Conservation (phyloP, 805 yeast genomes). For the Wickerhamiella cacticola region DNA sequence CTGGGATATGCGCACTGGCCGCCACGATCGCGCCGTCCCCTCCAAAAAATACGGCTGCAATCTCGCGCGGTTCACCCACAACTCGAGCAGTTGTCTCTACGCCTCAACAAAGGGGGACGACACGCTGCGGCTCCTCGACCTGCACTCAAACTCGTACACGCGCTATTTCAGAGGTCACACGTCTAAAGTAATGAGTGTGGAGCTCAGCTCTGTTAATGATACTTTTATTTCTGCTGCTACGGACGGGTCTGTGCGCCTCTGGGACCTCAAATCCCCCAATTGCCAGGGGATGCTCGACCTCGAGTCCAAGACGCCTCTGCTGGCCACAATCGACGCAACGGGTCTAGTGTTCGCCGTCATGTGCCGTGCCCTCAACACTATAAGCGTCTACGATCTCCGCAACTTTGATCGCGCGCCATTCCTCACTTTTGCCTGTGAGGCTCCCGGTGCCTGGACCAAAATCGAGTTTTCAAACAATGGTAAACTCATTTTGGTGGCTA, state of each 20-base stretch:
- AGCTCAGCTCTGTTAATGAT: constrained; percentile 59
- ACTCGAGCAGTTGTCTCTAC: constrained; percentile 57
- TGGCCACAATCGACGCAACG: constrained; percentile 69
- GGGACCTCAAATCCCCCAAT: constrained; percentile 69
- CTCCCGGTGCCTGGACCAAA: constrained; percentile 39
- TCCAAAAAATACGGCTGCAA: constrained; percentile 91
- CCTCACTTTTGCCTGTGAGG: constrained; percentile 32
- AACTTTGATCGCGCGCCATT: constrained; percentile 50
- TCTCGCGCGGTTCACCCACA: constrained; percentile 71
- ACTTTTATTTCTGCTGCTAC: constrained; percentile 52
- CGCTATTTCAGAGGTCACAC: constrained; percentile 85
- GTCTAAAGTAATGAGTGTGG: constrained; percentile 58
- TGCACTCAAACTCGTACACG: constrained; percentile 65
- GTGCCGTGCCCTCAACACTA: constrained; percentile 33
- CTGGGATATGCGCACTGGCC: constrained; percentile 62
- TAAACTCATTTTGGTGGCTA: constrained; percentile 45
- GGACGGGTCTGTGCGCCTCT: constrained; percentile 70
- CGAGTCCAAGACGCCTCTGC: constrained; percentile 39
- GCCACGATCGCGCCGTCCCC: constrained; percentile 45
- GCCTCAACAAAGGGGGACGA: constrained; percentile 66
- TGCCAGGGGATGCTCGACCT: constrained; percentile 45
- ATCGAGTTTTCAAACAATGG: constrained; percentile 74
- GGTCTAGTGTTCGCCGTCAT: constrained; percentile 72
- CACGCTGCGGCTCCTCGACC: constrained; percentile 53
- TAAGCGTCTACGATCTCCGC: constrained; percentile 51